Evolutionary conservation across 768 basidiomycete genomes (phyloP).

Genomic region (Leccinum aurantiacum): DNA sequence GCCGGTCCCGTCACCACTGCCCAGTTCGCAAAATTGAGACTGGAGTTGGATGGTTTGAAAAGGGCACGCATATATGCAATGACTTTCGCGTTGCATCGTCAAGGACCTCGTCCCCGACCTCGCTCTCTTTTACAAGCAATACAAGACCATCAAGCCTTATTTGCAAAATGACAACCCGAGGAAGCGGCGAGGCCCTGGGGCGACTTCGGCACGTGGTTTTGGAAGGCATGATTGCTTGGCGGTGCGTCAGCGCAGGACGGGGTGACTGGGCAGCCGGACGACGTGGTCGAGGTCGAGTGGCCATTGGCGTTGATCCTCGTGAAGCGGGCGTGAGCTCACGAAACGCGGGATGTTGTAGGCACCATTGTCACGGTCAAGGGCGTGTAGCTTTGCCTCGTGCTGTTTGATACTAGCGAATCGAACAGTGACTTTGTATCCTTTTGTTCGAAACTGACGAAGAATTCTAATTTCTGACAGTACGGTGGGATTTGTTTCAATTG

Average conservation of each 20-base stretch:
- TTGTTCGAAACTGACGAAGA: not conserved
- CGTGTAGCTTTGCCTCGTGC: not conserved
- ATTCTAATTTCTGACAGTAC: not conserved
- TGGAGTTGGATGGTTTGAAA: slow-evolving; percentile 57
- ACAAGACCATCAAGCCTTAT: slow-evolving; percentile 99
- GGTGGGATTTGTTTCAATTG: too few species aligned
- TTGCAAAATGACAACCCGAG: slow-evolving; percentile 86
- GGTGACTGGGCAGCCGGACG: slow-evolving; percentile 12
- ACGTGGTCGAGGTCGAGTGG: slow-evolving; percentile 43
- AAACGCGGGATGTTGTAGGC: not conserved
- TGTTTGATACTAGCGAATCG: not conserved
- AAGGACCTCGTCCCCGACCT: slow-evolving; percentile 96
- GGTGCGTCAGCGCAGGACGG: slow-evolving; percentile 33
- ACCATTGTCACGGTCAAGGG: not conserved
- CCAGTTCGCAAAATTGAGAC: slow-evolving; percentile 55
- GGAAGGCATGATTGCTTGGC: slow-evolving; percentile 48
- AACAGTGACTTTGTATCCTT: not conserved
- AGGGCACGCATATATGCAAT: slow-evolving; percentile 31
- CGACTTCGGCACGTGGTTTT: slow-evolving; percentile 64
- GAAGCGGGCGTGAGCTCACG: slow-evolving; percentile 8
- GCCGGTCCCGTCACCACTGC: slow-evolving; percentile 41
- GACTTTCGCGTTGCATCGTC: slow-evolving; percentile 51
- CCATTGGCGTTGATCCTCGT: slow-evolving; percentile 36
- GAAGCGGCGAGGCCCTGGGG: slow-evolving; percentile 51
- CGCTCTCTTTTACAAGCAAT: slow-evolving; percentile 96